Percentiles rank a stretch among this genome's conserved stretches.
phyloP scores from a whole-genome alignment of 768 basidiomycete genomes.

The Auricularia sp. region DNA sequence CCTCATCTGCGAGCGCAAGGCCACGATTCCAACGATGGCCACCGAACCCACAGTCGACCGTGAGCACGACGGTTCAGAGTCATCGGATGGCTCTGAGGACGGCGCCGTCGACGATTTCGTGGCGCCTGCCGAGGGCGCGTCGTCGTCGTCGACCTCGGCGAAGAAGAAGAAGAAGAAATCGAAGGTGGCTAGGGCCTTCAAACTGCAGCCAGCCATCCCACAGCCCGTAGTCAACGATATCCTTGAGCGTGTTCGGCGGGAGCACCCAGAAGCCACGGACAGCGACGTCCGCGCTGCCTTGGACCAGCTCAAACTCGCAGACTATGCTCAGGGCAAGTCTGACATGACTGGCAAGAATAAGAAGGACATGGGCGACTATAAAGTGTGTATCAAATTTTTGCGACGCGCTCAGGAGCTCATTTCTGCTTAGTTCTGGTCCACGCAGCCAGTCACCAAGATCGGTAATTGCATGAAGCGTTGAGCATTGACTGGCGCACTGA shows the following conservation, averaged over 20 bases:
- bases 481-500: constrained; percentile 4
- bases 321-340: constrained; percentile 72
- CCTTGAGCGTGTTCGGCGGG: constrained; percentile 47
- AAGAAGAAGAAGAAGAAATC: constrained; percentile 89
- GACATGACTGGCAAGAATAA: constrained; percentile 65
- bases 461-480: constrained; percentile 30
- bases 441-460: constrained; percentile 91
- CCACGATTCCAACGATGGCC: too few species aligned
- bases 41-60: neutral
- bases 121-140: constrained; percentile 13
- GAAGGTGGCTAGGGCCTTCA: constrained; percentile 39
- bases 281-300: constrained; percentile 60
- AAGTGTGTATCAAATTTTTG: constrained; percentile 36
- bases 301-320: constrained; percentile 74
- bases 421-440: constrained; percentile 75
- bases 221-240: constrained; percentile 58
- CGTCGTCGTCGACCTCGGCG: constrained; percentile 43
- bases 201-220: constrained; percentile 43
- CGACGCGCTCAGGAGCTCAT: neutral
- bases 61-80: constrained; percentile 14
- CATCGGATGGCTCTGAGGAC: constrained; percentile 8
- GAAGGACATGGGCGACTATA: constrained; percentile 81
- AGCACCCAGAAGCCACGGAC: constrained; percentile 39
- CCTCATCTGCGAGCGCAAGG: too few species aligned
- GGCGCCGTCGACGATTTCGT: constrained; percentile 10